These are phyloP conservation scores for Hydnum rufescens DNA, from an alignment of 768 basidiomycete genomes.

Conservation along the genomic window DNA sequence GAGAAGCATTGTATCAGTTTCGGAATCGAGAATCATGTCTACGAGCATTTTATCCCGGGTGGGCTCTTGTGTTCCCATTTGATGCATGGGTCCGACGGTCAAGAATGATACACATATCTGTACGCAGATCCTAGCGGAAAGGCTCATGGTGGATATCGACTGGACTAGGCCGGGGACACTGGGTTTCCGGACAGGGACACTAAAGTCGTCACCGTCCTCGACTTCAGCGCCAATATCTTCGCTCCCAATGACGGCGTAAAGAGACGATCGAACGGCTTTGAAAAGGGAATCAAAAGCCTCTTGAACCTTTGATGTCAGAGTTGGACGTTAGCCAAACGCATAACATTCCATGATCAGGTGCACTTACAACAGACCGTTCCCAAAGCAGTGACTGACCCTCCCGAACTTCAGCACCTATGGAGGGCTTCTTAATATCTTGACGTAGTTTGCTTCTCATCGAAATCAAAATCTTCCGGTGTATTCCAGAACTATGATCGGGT, in stretches of 20 bases:
- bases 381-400: neutral
- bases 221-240: neutral
- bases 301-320: neutral
- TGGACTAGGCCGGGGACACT: no score
- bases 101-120: constrained; percentile 22
- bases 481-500: no score
- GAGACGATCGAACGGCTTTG: neutral
- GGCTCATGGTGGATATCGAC: neutral
- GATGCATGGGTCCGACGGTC: constrained; percentile 40
- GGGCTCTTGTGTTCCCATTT: constrained; percentile 34
- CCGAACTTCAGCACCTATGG: neutral
- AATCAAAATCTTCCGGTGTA: no score
- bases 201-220: neutral
- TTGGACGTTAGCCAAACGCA: neutral
- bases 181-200: no score
- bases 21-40: neutral
- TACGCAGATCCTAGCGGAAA: no score
- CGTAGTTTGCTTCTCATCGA: no score
- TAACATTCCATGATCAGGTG: neutral
- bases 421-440: no score
- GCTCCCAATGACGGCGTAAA: neutral
- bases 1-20: neutral
- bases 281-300: neutral
- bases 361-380: neutral
- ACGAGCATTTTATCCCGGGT: constrained; percentile 35